A percentile compares a stretch with the other conserved stretches of the same genome.
These are phyloP conservation scores for Hypoxylon sp. DNA, from an alignment of 2,329 filamentous ascomycete genomes.

Conservation along the genomic window DNA sequence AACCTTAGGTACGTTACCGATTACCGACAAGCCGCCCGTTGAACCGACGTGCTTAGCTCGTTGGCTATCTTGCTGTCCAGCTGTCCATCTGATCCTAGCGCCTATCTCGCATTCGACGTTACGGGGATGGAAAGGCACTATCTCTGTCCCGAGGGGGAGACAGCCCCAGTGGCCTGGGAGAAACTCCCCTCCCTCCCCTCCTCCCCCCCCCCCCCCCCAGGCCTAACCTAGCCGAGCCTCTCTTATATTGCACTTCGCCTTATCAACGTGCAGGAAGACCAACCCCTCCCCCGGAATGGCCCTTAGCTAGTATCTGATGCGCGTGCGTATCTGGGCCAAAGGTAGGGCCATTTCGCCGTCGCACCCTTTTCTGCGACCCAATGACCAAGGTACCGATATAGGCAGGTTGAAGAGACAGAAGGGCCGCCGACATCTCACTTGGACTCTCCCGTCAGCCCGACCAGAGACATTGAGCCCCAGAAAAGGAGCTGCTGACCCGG, in stretches of 20 bases:
- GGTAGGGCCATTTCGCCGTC: slow-evolving; percentile 21
- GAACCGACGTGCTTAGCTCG: slow-evolving; percentile 15
- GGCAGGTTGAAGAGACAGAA: slow-evolving; percentile 13
- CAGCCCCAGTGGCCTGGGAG: slow-evolving; percentile 8
- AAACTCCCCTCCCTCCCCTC: too few relatives aligned
- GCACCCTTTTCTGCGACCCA: slow-evolving; percentile 19
- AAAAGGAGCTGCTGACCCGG: slow-evolving; percentile 8
- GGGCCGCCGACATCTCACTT: slow-evolving; percentile 11
- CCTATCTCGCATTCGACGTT: slow-evolving; percentile 29
- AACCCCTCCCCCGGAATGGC: slow-evolving; percentile 9
- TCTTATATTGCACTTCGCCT: slow-evolving; percentile 7
- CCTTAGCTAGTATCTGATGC: too few relatives aligned
- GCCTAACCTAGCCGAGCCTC: slow-evolving; percentile 20
- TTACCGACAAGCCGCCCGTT: slow-evolving; percentile 18
- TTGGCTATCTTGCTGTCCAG: not conserved
- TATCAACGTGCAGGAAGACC: slow-evolving; percentile 32
- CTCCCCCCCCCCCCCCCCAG: too few relatives aligned
- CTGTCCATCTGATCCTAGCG: slow-evolving; percentile 17
- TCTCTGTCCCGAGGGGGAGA: slow-evolving; percentile 15
- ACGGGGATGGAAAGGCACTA: slow-evolving; percentile 28
- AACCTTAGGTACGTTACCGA: too few relatives aligned
- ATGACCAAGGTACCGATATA: slow-evolving; percentile 15
- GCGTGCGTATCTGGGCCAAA: too few relatives aligned
- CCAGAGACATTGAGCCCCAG: slow-evolving; percentile 19
- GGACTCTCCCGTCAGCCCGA: slow-evolving; percentile 21